Conservation (phyloP, 306 rosid species). For the Cucurbita maxima region DNA sequence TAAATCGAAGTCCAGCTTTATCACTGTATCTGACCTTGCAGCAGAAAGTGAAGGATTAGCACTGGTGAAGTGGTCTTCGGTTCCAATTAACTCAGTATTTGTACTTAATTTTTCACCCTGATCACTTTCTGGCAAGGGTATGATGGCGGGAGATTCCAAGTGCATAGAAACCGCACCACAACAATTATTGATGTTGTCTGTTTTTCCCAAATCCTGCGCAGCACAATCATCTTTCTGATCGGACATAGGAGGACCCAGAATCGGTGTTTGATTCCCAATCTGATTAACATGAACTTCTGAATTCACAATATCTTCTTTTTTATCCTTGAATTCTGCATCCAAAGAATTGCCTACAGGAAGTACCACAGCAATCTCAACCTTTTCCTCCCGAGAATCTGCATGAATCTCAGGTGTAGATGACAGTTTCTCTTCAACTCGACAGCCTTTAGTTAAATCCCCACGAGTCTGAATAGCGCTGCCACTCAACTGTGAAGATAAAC, state of each 20-base stretch:
- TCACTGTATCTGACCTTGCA: slow-evolving; percentile 25
- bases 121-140: slow-evolving; percentile 12
- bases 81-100: slow-evolving; percentile 17
- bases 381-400: slow-evolving; percentile 8
- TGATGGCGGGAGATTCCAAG: slow-evolving; percentile 1
- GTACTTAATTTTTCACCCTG: slow-evolving; percentile 9
- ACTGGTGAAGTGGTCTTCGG: background rate
- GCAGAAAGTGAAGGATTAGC: slow-evolving; percentile 8
- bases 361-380: slow-evolving; percentile 10
- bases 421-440: slow-evolving; percentile 11
- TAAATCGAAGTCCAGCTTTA: slow-evolving; percentile 72
- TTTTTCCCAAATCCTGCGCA: slow-evolving; percentile 10
- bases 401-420: slow-evolving; percentile 2
- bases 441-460: slow-evolving; percentile 6
- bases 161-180: slow-evolving; percentile 1
- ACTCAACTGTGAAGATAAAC: slow-evolving; percentile 31
- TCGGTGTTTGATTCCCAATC: slow-evolving; percentile 10
- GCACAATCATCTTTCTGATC: slow-evolving; percentile 7
- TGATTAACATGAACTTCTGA: slow-evolving; percentile 5
- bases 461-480: slow-evolving; percentile 14
- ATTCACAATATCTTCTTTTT: slow-evolving; percentile 11
- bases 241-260: background rate
- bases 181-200: slow-evolving; percentile 5
- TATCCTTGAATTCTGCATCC: slow-evolving; percentile 11
- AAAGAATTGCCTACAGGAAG: slow-evolving; percentile 10